Evolutionary conservation across 306 rosid genomes (phyloP), one percentile per base, ranked within the genome.

Genomic region (Fagus crenata): DNA sequence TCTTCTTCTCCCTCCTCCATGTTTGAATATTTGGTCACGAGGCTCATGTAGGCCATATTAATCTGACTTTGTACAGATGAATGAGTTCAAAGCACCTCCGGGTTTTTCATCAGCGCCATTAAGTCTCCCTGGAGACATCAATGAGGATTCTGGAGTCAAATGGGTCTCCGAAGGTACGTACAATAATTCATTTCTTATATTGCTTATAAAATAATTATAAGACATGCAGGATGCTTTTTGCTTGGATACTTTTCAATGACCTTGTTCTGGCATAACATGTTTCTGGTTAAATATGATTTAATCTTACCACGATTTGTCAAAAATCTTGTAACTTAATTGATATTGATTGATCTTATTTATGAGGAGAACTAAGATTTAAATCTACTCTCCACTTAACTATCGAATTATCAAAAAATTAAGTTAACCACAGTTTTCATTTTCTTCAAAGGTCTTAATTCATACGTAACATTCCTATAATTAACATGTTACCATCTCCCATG

Each of bases 11-110:
- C 11, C 37, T 33, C 36, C 17, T 1, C 1, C 5, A 1, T 43
- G 71, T 31, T 39, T 7, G 39, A 60, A 18, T 3, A 15, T 67
- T 69, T 82, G 8, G 32, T 65, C 22, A 7, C 14, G 46, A 61
- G 65, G 22, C 15, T 8, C 75, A 37, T 74, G 73, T 53, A 64
- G 35, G 31, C 42, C 42, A 51, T 58, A 49, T 82, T 22, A 22
- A 22, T 42, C 60, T 58, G 54, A 71, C 17, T 13, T 67, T 69
- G 49, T 85, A 82, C 91, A 94, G 98, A 89, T 90, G 93, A 83
- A 77, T 74, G 95, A 82, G 78, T 94, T 81, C 77, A 82, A 83
- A 84, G 2, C 71, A 43, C 46, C 81, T 15, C 60, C 83, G 9
- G 83, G 81, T 31, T 12, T 7, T 76, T 18, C 93, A 61, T 78